phyloP scores from a whole-genome alignment of 768 basidiomycete genomes.

The Lactifluus volemus region DNA sequence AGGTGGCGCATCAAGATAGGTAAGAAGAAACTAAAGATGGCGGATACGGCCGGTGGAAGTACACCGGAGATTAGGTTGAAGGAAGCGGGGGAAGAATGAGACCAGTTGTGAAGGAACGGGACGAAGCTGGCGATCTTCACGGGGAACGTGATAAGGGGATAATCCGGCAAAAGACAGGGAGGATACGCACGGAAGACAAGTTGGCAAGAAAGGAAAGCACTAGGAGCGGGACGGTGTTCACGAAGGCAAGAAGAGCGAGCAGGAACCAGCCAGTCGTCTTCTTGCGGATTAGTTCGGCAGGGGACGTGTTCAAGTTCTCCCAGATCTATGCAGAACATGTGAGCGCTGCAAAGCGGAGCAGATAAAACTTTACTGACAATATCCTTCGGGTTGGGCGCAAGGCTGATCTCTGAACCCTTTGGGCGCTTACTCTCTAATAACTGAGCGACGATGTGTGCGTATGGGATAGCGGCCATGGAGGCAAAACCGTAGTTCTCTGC shows the following conservation, averaged over 20 bases:
- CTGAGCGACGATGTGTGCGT: slow-evolving; percentile 79
- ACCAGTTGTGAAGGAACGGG: slow-evolving; percentile 69
- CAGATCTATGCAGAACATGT: slow-evolving; percentile 51
- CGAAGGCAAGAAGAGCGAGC: slow-evolving; percentile 74
- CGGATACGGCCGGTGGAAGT: slow-evolving; percentile 81
- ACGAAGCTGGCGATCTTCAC: slow-evolving; percentile 56
- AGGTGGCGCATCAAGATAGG: slow-evolving; percentile 89
- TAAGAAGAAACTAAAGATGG: slow-evolving; percentile 82
- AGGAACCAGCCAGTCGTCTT: slow-evolving; percentile 68
- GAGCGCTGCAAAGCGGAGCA: background rate
- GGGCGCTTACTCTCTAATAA: slow-evolving; percentile 59
- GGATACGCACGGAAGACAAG: slow-evolving; percentile 56
- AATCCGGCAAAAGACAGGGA: background rate
- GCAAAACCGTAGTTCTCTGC: slow-evolving; percentile 91
- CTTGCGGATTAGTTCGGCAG: slow-evolving; percentile 57
- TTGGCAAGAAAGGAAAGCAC: slow-evolving; percentile 90
- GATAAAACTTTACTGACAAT: slow-evolving; percentile 42
- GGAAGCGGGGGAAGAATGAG: slow-evolving; percentile 44
- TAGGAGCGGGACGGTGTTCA: slow-evolving; percentile 91
- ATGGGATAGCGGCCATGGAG: slow-evolving; percentile 81
- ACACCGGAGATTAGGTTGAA: slow-evolving; percentile 91
- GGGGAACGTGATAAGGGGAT: slow-evolving; percentile 13
- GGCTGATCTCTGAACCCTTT: slow-evolving; percentile 57
- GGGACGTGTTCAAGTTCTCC: slow-evolving; percentile 76
- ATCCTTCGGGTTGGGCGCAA: slow-evolving; percentile 87